Evolutionary conservation across 2,329 filamentous ascomycete genomes (phyloP).

Genomic region (Pseudogymnoascus sp.): DNA sequence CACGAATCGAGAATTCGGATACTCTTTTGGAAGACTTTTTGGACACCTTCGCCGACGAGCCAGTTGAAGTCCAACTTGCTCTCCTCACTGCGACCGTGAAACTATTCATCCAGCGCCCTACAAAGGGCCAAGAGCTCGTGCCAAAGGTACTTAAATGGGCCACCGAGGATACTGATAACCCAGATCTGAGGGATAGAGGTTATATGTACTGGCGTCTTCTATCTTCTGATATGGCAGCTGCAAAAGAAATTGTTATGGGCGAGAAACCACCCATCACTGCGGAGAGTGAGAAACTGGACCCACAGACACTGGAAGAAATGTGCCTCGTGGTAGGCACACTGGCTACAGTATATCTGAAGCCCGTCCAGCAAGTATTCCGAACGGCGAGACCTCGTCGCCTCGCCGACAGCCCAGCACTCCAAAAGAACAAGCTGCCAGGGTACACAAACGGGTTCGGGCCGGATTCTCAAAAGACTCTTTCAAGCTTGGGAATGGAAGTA

Average conservation of each 20-base stretch:
- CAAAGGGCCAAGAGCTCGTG: constrained; percentile 86
- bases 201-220: constrained; percentile 99
- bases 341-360: constrained; percentile 95
- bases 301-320: constrained; percentile 88
- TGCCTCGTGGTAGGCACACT: constrained; percentile 93
- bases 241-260: constrained; percentile 89
- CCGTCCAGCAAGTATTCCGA: constrained; percentile 93
- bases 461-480: constrained; percentile 53
- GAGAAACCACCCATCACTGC: constrained; percentile 95
- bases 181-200: constrained; percentile 86
- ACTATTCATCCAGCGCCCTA: constrained; percentile 92
- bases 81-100: constrained; percentile 95
- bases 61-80: constrained; percentile 90
- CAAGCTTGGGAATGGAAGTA: constrained; percentile 45
- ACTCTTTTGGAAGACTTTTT: constrained; percentile 90
- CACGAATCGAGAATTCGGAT: constrained; percentile 94
- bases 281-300: constrained; percentile 89
- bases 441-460: constrained; percentile 37
- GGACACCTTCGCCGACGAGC: constrained; percentile 87
- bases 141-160: constrained; percentile 97
- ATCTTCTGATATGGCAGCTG: constrained; percentile 80
- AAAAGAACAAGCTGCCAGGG: constrained; percentile 56
- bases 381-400: constrained; percentile 74
- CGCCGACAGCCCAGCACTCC: constrained; percentile 76
- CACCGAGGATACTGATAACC: constrained; percentile 98